Evolutionary conservation across 176 grass and related monocot genomes (phyloP).

Genomic region (Metroxylon sagu): DNA sequence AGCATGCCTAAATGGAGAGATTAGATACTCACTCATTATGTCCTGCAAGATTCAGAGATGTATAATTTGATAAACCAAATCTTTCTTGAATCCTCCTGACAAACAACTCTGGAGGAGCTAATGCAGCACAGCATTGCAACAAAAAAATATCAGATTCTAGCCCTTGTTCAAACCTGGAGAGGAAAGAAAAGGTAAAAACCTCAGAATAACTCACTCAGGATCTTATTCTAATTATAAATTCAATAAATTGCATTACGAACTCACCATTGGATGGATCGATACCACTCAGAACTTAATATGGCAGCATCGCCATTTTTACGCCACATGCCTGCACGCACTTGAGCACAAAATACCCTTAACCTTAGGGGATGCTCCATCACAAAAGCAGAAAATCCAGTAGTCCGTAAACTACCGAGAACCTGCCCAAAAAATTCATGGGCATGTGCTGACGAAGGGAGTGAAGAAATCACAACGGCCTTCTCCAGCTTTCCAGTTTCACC

Average conservation of each 20-base stretch:
- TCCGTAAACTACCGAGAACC: conserved; percentile 45
- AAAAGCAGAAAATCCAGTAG: conserved; percentile 68
- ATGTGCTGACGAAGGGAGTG: conserved; percentile 25
- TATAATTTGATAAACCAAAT: conserved; percentile 85
- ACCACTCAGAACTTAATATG: conserved; percentile 73
- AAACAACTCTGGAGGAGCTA: conserved; percentile 88
- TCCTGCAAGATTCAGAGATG: conserved; percentile 52
- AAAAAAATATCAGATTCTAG: conserved; percentile 93
- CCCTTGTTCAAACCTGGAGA: conserved; percentile 85
- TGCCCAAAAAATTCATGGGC: conserved; percentile 55
- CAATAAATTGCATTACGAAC: conserved; percentile 3
- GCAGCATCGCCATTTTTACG: conserved; percentile 94
- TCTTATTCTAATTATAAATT: too few species aligned
- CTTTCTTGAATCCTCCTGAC: conserved; percentile 86
- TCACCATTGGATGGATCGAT: conserved; percentile 91
- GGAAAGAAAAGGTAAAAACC: neutral
- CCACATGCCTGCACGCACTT: conserved; percentile 98
- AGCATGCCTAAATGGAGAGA: neutral
- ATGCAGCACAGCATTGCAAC: conserved; percentile 91
- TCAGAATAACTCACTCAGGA: too few species aligned
- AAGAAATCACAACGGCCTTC: conserved; percentile 3
- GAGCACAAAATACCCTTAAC: conserved; percentile 86
- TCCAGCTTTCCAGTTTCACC: conserved; percentile 46
- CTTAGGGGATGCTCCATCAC: conserved; percentile 96
- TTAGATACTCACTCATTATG: conserved; percentile 64